Percentiles rank a stretch among this genome's conserved stretches.
Conservation (phyloP, 2,329 filamentous ascomycete genomes). For the Pseudogymnoascus sp. region DNA sequence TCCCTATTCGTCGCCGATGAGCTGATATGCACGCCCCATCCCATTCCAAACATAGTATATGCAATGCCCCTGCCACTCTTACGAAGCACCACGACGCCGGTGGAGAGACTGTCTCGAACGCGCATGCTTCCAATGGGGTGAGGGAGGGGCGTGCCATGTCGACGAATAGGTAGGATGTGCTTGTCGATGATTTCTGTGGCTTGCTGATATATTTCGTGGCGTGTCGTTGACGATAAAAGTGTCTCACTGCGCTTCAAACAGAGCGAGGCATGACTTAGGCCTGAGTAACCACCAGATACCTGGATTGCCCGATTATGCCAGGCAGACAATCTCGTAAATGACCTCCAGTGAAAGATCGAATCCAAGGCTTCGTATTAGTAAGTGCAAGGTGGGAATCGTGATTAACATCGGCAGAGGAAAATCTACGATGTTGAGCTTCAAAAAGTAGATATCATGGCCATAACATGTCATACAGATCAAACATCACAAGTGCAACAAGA, state of each 20-base stretch:
- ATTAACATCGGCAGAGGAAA: not conserved
- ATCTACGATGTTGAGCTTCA: not conserved
- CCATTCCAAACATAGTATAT: not conserved
- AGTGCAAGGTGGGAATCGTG: not conserved
- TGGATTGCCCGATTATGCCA: not conserved
- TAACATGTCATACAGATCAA: not conserved
- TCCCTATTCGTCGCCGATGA: not conserved
- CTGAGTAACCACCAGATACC: not conserved
- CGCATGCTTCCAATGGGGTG: not conserved
- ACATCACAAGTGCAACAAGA: not conserved
- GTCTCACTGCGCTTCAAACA: not conserved
- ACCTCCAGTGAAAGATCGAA: not conserved
- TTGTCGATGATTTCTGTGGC: not conserved
- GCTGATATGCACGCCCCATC: not conserved
- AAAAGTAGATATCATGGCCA: not conserved
- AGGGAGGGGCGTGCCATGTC: not conserved
- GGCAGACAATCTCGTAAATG: not conserved
- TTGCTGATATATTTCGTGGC: not conserved
- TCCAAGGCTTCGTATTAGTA: not conserved
- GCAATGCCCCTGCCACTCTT: not conserved
- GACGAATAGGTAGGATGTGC: not conserved
- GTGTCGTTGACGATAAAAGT: not conserved
- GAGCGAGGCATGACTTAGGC: not conserved
- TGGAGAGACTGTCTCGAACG: not conserved
- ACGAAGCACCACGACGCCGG: not conserved